Evolutionary conservation across 257 asterid species (phyloP).

Genomic region (Forsythia viridissima): DNA sequence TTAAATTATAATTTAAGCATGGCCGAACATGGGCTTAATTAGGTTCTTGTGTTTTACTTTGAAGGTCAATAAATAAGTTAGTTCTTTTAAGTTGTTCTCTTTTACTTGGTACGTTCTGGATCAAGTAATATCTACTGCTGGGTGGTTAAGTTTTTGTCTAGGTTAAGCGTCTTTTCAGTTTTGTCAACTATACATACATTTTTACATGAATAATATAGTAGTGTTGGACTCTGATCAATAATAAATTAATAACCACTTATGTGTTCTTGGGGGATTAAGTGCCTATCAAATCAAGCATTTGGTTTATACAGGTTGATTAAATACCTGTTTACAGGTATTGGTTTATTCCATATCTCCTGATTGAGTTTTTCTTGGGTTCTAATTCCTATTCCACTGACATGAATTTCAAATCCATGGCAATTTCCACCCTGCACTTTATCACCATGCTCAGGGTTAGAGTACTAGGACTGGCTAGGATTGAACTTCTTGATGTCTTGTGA

Average conservation of each 20-base stretch:
- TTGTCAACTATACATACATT: too few relatives aligned
- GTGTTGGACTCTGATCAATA: not conserved
- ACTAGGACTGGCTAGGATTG: not conserved
- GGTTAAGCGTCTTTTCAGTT: too few relatives aligned
- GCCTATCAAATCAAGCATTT: not conserved
- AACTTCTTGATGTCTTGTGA: not conserved
- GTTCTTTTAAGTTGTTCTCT: not conserved
- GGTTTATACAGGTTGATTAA: not conserved
- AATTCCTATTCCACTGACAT: not conserved
- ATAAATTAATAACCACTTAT: not conserved
- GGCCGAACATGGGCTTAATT: not conserved
- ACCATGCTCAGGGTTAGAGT: not conserved
- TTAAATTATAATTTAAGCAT: too few relatives aligned
- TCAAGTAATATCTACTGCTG: not conserved
- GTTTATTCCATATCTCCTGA: too few relatives aligned
- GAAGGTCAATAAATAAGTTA: not conserved
- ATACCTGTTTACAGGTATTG: not conserved
- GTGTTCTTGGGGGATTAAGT: too few relatives aligned
- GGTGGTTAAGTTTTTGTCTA: too few relatives aligned
- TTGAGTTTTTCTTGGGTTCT: not conserved
- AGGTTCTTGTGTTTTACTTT: not conserved
- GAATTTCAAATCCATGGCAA: not conserved
- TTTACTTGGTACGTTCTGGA: not conserved
- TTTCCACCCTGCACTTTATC: not conserved
- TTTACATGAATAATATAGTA: not conserved